phyloP scores from a whole-genome alignment of 2,329 filamentous ascomycete genomes.

The Penicillium glabrum region DNA sequence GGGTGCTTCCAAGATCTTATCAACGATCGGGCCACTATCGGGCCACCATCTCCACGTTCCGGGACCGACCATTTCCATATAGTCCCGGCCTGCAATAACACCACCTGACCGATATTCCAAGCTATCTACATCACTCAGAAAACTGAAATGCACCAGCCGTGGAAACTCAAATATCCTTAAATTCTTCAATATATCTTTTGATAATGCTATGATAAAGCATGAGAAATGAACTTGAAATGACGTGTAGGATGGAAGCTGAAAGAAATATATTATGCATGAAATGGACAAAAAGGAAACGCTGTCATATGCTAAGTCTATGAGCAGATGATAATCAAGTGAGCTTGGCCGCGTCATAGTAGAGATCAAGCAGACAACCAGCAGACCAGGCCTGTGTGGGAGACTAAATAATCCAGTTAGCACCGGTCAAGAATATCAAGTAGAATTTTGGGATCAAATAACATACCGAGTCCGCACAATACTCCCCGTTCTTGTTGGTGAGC shows the following conservation, averaged over 20 bases:
- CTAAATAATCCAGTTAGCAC: conserved; percentile 41
- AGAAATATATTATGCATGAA: not conserved
- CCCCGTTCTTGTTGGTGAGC: conserved; percentile 86
- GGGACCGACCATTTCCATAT: not conserved
- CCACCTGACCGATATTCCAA: no score
- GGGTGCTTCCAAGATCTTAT: not conserved
- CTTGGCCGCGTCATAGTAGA: conserved; percentile 84
- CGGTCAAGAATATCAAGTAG: not conserved
- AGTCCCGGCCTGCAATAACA: no score
- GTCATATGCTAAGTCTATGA: not conserved
- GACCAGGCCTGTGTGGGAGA: conserved; percentile 97
- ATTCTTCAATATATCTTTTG: no score
- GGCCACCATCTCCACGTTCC: not conserved
- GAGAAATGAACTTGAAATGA: no score
- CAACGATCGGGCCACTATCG: not conserved
- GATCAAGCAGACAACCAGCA: conserved; percentile 86
- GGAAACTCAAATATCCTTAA: no score
- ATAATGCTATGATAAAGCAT: no score
- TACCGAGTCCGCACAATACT: conserved; percentile 85
- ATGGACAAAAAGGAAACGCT: not conserved
- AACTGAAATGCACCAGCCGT: no score
- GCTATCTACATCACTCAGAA: no score
- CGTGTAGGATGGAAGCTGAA: not conserved
- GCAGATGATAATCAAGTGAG: conserved; percentile 17
- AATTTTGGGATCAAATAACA: conserved; percentile 21